A percentile compares a stretch with the other conserved stretches of the same genome.
Evolutionary conservation across 2,329 filamentous ascomycete genomes (phyloP).

Genomic region (Fusarium sp.): DNA sequence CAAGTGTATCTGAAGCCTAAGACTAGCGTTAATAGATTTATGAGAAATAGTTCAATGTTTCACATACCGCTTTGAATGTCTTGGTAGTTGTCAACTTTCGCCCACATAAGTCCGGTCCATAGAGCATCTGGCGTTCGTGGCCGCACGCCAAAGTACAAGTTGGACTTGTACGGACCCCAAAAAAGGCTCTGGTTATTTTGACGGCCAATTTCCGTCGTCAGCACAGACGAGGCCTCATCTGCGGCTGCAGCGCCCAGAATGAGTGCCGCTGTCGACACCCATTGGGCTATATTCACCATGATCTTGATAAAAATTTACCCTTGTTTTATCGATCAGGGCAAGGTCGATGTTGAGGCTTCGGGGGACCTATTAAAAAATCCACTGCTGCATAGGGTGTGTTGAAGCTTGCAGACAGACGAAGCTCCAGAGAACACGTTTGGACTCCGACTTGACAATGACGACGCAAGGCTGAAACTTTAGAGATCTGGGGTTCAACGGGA

Average conservation of each 20-base stretch:
- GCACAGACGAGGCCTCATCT: conserved; percentile 53
- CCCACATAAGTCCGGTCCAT: conserved; percentile 88
- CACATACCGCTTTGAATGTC: conserved; percentile 78
- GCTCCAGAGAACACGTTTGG: conserved; percentile 45
- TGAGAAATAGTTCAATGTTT: not conserved
- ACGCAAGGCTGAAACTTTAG: conserved; percentile 46
- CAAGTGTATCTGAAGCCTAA: conserved; percentile 91
- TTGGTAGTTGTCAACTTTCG: conserved; percentile 81
- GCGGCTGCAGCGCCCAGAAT: conserved; percentile 46
- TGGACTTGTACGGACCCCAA: conserved; percentile 96
- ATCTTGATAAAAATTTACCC: not conserved
- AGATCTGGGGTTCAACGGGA: conserved; percentile 5
- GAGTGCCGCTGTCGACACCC: conserved; percentile 49
- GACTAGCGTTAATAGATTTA: conserved; percentile 10
- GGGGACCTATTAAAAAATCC: not conserved
- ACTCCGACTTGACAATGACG: conserved; percentile 26
- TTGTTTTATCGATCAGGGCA: not conserved
- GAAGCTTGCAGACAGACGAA: conserved; percentile 7
- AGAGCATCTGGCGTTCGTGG: conserved; percentile 85
- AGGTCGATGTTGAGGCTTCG: not conserved
- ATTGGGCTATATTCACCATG: conserved; percentile 52
- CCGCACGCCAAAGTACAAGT: conserved; percentile 92
- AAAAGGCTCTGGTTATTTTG: conserved; percentile 85
- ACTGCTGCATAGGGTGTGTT: conserved; percentile 23
- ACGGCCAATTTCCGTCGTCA: conserved; percentile 63